Conservation (phyloP, 2,329 filamentous ascomycete genomes). For the Diaporthe ilicicola region DNA sequence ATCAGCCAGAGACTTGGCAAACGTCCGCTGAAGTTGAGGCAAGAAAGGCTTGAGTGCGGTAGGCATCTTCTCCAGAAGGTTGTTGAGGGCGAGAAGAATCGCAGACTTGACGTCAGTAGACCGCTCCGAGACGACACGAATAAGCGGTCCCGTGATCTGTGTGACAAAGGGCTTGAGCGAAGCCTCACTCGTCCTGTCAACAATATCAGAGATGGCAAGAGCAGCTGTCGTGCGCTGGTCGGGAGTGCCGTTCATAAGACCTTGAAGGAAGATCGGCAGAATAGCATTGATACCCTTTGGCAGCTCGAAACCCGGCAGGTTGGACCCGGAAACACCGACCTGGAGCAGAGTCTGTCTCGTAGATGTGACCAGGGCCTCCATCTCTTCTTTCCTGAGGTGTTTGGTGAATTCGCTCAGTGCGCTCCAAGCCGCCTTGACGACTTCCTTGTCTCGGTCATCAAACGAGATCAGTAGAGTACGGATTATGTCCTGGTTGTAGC, state of each 20-base stretch:
- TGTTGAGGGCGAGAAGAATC: constrained; percentile 93
- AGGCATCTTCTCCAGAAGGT: constrained; percentile 95
- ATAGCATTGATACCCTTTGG: constrained; percentile 98
- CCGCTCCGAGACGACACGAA: constrained; percentile 95
- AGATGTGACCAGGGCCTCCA: constrained; percentile 90
- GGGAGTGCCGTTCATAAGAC: constrained; percentile 93
- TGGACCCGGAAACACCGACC: constrained; percentile 85
- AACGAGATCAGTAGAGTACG: constrained; percentile 91
- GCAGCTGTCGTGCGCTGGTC: constrained; percentile 94
- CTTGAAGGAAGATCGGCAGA: constrained; percentile 95
- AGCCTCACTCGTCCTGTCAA: constrained; percentile 88
- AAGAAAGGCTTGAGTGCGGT: constrained; percentile 95
- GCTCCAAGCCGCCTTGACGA: constrained; percentile 89
- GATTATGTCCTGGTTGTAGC: constrained; percentile 96
- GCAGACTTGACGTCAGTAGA: constrained; percentile 96
- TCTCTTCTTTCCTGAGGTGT: constrained; percentile 93
- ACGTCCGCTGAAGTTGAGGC: constrained; percentile 94
- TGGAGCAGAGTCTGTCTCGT: constrained; percentile 87
- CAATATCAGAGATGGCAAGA: constrained; percentile 92
- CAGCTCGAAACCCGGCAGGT: constrained; percentile 86
- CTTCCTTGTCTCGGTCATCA: constrained; percentile 82
- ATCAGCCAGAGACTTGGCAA: constrained; percentile 95
- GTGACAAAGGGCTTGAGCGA: constrained; percentile 95
- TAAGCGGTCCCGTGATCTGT: constrained; percentile 95
- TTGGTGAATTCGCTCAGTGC: constrained; percentile 89